phyloP scores from a whole-genome alignment of 2,329 filamentous ascomycete species.

The Pleoardoris graminearum region DNA sequence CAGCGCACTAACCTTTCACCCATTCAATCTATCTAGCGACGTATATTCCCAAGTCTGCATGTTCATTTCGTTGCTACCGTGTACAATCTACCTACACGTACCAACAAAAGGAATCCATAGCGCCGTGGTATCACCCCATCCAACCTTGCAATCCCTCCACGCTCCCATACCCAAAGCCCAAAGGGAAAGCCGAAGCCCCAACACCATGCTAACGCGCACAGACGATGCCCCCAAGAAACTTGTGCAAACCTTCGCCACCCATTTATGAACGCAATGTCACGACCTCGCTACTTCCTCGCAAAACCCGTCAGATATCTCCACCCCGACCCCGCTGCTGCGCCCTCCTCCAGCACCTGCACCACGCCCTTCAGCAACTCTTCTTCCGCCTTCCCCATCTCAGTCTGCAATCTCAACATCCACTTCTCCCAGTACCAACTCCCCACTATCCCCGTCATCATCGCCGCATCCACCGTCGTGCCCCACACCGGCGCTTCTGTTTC shows the following conservation, averaged over 20 bases:
- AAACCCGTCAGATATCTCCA: conserved; percentile 64
- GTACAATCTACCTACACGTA: too few relatives aligned
- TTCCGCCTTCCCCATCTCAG: conserved; percentile 75
- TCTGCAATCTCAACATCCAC: conserved; percentile 87
- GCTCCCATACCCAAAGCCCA: neutral
- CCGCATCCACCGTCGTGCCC: conserved; percentile 65
- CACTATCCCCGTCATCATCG: conserved; percentile 76
- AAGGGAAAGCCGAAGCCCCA: conserved; percentile 13
- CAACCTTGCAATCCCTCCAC: conserved; percentile 6
- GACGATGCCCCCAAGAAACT: conserved; percentile 1
- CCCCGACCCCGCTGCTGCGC: conserved; percentile 59
- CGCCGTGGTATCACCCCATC: conserved; percentile 36
- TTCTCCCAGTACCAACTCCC: conserved; percentile 94
- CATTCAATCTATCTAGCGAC: too few relatives aligned
- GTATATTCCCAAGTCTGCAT: too few relatives aligned
- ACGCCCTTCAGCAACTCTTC: conserved; percentile 59
- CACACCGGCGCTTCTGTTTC: conserved; percentile 32
- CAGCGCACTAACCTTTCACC: too few relatives aligned
- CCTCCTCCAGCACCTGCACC: conserved; percentile 62
- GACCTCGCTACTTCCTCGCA: conserved; percentile 41
- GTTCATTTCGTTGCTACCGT: too few relatives aligned
- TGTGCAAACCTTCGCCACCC: neutral
- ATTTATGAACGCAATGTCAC: conserved; percentile 13
- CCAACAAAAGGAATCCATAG: conserved; percentile 31
- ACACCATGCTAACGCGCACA: conserved; percentile 26